Evolutionary conservation across 768 basidiomycete species (phyloP), one percentile per base, ranked within the genome.

Genomic region (Mycena chlorophos): DNA sequence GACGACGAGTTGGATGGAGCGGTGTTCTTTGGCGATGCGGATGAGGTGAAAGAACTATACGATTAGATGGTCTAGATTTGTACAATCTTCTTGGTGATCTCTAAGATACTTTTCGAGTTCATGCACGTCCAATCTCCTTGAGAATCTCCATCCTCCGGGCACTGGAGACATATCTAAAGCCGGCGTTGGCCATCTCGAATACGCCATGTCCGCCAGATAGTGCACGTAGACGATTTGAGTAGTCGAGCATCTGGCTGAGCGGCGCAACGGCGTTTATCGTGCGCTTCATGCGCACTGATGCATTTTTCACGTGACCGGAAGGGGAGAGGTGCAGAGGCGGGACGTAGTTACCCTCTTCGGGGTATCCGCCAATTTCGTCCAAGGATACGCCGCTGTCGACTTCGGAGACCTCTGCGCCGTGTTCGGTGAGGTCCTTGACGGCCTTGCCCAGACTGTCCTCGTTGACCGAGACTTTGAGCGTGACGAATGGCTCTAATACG

Each of bases 401-500:
- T 61, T 91, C 87, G 22, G 85, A 69, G 12, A 94, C 74, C 65
- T 92, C 89, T n/a, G 89, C 91, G 2, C 85, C 83, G 56, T 87
- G 81, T 66, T 93, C 91, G 10, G 87, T 88, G n/a, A 94, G 72
- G 63, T 94, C 92, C 64, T 87, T 90, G 43, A 92, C 82, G 20
- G 89, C 84, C 63, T 84, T 89, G 22, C 92, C 91, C 2, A 94
- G 73, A 54, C 76, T 77, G 55, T 85, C 82, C 59, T 87, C 86
- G 23, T 76, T 75, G 5, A 91, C 83, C 16, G 81, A 81, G 43
- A 91, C 77, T 61, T 85, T 91, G 60, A 92, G 73, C 27, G 73
- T 72, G 23, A 91, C 78, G 60, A 83, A 94, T 10, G 93, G 91
- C 65, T 94, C 92, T 69, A 92, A 77, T 39, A 94, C 69, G 3